Conservation (phyloP, 2,329 filamentous ascomycete species). For the Colletotrichum sp. region DNA sequence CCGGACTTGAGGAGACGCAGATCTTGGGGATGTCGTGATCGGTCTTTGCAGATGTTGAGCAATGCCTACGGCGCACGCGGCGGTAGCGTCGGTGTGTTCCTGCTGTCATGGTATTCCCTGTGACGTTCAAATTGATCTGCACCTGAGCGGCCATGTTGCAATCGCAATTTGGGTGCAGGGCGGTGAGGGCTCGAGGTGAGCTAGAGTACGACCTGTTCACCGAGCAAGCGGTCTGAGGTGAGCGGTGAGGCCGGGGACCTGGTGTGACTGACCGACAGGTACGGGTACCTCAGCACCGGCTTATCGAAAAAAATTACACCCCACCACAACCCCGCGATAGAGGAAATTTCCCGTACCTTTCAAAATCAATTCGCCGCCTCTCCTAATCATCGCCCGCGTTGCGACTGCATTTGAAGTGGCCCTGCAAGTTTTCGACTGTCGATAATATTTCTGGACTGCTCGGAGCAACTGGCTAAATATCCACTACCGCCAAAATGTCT, state of each 20-base stretch:
- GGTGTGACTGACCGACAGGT: not conserved
- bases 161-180: not conserved
- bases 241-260: not conserved
- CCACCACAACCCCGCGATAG: slow-evolving; percentile 23
- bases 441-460: not conserved
- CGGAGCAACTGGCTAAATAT: not conserved
- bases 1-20: not conserved
- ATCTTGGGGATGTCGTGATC: not conserved
- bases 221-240: not conserved
- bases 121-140: not conserved
- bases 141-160: not conserved
- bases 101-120: not conserved
- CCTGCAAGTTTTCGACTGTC: not conserved
- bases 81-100: not conserved
- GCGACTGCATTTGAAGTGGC: not conserved
- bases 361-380: slow-evolving; percentile 15
- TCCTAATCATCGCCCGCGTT: not conserved
- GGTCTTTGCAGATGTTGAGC: not conserved
- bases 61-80: not conserved
- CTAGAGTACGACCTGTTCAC: not conserved
- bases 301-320: slow-evolving; percentile 13
- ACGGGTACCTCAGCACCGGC: not conserved
- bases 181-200: not conserved
- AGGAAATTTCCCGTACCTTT: slow-evolving; percentile 18
- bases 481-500: not conserved